Conservation (phyloP, 2,329 filamentous ascomycete genomes). For the Monilinia fructigena region DNA sequence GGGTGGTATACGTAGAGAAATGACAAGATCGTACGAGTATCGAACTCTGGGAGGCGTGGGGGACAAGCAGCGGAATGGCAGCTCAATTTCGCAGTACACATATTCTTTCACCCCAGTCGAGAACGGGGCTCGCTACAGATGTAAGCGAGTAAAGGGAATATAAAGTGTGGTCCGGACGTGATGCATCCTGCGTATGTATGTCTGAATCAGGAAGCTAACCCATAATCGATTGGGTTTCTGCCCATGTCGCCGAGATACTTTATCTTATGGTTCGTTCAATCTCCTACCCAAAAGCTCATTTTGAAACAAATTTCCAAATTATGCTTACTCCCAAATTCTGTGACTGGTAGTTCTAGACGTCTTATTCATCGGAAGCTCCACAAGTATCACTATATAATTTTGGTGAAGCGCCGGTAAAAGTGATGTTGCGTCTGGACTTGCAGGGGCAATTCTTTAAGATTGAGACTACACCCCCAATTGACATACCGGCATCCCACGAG, state of each 20-base stretch:
- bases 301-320: neutral
- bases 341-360: neutral
- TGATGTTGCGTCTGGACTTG: neutral
- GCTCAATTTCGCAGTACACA: neutral
- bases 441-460: neutral
- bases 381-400: slow-evolving; percentile 16
- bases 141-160: slow-evolving; percentile 8
- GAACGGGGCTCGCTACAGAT: neutral
- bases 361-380: neutral
- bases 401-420: slow-evolving; percentile 3
- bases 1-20: no score
- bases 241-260: slow-evolving; percentile 7
- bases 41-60: neutral
- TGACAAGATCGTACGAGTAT: neutral
- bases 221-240: slow-evolving; percentile 5
- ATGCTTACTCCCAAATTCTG: neutral
- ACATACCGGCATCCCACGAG: neutral
- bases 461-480: slow-evolving; percentile 1
- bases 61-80: neutral
- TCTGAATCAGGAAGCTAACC: slow-evolving; percentile 5
- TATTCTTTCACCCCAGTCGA: neutral
- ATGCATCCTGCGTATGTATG: neutral
- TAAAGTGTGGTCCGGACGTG: neutral
- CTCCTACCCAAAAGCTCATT: neutral
- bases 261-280: neutral